Conservation (phyloP, 2,329 filamentous ascomycete genomes). For the Chaetomiaceae sp. region DNA sequence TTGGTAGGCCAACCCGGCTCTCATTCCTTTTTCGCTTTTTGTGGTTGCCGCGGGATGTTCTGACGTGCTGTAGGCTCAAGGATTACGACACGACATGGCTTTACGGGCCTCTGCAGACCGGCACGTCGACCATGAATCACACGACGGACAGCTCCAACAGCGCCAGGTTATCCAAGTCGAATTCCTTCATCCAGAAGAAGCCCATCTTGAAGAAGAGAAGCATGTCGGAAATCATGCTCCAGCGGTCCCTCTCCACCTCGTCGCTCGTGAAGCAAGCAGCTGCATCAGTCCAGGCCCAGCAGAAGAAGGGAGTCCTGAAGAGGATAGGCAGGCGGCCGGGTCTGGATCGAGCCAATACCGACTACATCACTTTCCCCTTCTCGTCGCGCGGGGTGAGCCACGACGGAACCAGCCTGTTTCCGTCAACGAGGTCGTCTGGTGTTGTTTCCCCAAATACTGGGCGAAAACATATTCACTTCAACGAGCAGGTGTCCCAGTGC, state of each 20-base stretch:
- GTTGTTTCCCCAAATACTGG: conserved; percentile 57
- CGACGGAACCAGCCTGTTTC: conserved; percentile 59
- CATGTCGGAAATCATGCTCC: conserved; percentile 92
- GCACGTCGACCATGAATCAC: conserved; percentile 51
- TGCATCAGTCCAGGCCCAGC: conserved; percentile 78
- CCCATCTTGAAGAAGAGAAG: conserved; percentile 95
- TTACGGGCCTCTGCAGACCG: conserved; percentile 84
- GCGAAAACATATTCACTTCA: conserved; percentile 89
- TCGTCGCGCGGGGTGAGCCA: conserved; percentile 56
- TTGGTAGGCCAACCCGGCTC: conserved; percentile 60
- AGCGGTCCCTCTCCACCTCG: conserved; percentile 80
- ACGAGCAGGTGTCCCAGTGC: conserved; percentile 91
- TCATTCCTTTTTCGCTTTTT: too few relatives aligned
- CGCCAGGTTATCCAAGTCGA: conserved; percentile 45
- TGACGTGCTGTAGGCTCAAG: conserved; percentile 66
- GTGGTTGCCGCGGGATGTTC: background rate
- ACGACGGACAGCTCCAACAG: conserved; percentile 39
- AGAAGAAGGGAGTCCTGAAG: conserved; percentile 52
- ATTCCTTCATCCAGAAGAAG: conserved; percentile 74
- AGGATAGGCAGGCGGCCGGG: conserved; percentile 45
- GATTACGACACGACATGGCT: conserved; percentile 97
- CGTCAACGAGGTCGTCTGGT: conserved; percentile 69
- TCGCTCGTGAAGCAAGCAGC: conserved; percentile 87
- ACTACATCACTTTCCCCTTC: conserved; percentile 63
- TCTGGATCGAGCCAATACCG: conserved; percentile 61